Evolutionary conservation across 2,329 filamentous ascomycete species (phyloP), one percentile per base, ranked within the genome.

Genomic region (Scedosporium dehoogii): DNA sequence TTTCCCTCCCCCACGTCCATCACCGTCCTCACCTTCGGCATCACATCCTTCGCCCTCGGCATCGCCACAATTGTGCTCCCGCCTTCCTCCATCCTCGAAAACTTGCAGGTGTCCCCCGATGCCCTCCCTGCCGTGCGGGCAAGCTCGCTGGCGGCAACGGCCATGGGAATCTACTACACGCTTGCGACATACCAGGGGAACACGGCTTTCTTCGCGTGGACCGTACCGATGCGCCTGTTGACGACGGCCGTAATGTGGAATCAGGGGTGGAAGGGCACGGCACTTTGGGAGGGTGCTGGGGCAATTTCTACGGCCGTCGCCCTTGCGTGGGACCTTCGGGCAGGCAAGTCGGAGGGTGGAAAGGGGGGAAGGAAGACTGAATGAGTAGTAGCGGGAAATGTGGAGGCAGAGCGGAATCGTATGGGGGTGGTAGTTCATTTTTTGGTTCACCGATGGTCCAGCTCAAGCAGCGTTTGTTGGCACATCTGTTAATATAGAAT

Each of bases 161-260:
- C 69, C 16, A 73, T 72, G 70, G 69, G 70, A 7, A 64, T 73
- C 27, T 73, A 73, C 62, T 73, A 73, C 62, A 64, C 64, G 5
- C 64, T 73, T 7, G 70, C 69, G 18, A 70, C 68, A 9, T 71
- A 69, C 51, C 71, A 73, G 62, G 68, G 73, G 59, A 73, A 73
- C 64, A 60, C 63, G 6, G 61, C 63, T 12, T 73, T 73, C 65
- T 71, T 72, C 58, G 59, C 59, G 25, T 63, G 67, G n/a, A 72
- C 69, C 1, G 67, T 73, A 25, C 70, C 70, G 7, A 73, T 73
- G 71, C 68, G 70, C 6, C 38, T 69, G 7, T 66, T 70, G 2
- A 69, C 70, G 3, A 67, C 71, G 1, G 29, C 63, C 7, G 68
- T 72, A 10, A 72, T 73, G 61, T 69, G 67, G 67, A 21, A 44